Evolutionary conservation across 2,329 filamentous ascomycete species (phyloP), one percentile per base, ranked within the genome.

Genomic region (Colletotrichum ledebouriae): DNA sequence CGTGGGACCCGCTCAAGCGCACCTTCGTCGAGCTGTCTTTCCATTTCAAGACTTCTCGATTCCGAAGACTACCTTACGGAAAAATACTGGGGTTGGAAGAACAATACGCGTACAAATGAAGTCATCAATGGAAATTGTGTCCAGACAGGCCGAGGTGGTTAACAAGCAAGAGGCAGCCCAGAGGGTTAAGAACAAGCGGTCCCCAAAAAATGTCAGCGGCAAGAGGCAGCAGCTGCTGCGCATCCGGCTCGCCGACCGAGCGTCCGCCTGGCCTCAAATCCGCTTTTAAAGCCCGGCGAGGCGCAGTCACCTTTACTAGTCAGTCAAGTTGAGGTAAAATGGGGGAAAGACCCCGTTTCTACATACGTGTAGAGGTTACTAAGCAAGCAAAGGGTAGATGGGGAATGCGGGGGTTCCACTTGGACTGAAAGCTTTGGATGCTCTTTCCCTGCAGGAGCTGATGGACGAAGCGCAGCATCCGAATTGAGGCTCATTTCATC

Each of bases 371-470:
- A 17, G 17, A 17, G 17, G 17, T 17, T 17, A 17, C 17, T 17
- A 17, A 17, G 17, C 17, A 17, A 17, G 17, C 17, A 17, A 17
- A 17, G 17, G 17, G 17, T 17, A 17, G 17, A 22, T 22, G 60
- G 53, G 29, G 20, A 22, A 22, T 47, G 60, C 64, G 61, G 65
- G 65, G 65, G 17, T 61, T 68, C 66, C 66, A 69, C 66, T 56
- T 15, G 11, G 60, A 55, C 65, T 68, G 55, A 55, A 65, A 60
- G 65, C 65, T 56, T 41, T 50, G 25, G 56, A 42, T 69, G 49
- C 61, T 59, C 39, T 61, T 56, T 66, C 66, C 66, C 55, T 69
- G 66, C 66, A 65, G 42, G 47, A 69, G 55, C 52, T 41, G 33
- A 15, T 25, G 59, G 39, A 44, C 25, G 25, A 25, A 25, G 25